phyloP scores from a whole-genome alignment of 2,329 filamentous ascomycete species.

The Chaetomiaceae sp. region DNA sequence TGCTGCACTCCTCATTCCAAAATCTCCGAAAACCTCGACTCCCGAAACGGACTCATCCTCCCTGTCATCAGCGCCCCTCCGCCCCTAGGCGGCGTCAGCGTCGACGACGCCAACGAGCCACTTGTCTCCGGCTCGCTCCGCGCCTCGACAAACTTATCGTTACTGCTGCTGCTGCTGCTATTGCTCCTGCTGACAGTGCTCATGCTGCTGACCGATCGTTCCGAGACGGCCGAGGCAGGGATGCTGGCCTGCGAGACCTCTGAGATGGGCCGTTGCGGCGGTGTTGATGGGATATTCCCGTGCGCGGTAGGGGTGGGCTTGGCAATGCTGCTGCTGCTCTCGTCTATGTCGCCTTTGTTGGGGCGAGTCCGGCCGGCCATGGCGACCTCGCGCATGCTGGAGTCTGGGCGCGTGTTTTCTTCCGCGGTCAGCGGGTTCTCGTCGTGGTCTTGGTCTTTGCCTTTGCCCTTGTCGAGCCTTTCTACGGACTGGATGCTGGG shows the following conservation, averaged over 20 bases:
- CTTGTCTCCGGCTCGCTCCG: constrained; percentile 27
- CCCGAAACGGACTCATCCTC: constrained; percentile 42
- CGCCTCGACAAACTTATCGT: constrained; percentile 23
- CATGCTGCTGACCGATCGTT: constrained; percentile 22
- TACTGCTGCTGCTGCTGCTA: not conserved
- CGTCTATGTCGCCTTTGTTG: constrained; percentile 8
- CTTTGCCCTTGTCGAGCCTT: constrained; percentile 14
- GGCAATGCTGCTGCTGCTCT: constrained; percentile 12
- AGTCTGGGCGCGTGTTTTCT: not conserved
- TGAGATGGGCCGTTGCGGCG: not conserved
- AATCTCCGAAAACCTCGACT: constrained; percentile 49
- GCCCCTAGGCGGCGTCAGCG: constrained; percentile 25
- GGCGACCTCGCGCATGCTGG: constrained; percentile 34
- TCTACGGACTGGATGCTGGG: constrained; percentile 6
- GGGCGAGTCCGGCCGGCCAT: constrained; percentile 24
- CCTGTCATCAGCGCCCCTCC: not conserved
- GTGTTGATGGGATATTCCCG: not conserved
- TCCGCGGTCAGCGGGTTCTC: not conserved
- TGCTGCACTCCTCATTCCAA: constrained; percentile 30
- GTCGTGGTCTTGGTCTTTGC: constrained; percentile 18
- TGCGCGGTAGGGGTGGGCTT: not conserved
- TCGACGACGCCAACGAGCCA: not conserved
- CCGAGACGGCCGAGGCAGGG: not conserved
- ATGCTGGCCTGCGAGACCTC: constrained; percentile 8
- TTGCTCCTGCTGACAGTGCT: constrained; percentile 13